Base-by-base conservation (phyloP, 1,284 basidiomycete species). In the Naganishia sp. region DNA sequence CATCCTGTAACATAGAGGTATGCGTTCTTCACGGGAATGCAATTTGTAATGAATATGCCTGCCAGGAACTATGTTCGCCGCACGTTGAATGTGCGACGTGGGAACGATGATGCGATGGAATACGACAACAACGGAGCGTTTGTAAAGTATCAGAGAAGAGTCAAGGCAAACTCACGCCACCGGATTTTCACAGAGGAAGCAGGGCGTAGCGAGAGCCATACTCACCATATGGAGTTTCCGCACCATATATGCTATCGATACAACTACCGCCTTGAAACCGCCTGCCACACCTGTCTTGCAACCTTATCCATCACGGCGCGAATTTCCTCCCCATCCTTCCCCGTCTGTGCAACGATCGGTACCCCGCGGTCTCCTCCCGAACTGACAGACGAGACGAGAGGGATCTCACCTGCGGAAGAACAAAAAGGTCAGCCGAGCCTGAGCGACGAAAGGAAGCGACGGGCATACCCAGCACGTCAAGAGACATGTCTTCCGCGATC, bases 321-420 rank as follows among this genome's bases (percentile, higher is more conserved):
- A 7, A 80, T 77, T 63, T 77, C 76, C 15, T 71, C 72, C 10
- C 75, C 75, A 33, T 67, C 73, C 15, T 46, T 44, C 28, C 71
- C 71, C 56, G 56, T 69, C 63, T 78, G 77, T 28, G 83, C 76
- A 69, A 83, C 81, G 18, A 83, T 75, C 0, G 84, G 84, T 36
- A 78, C 70, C 1, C 94, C 94, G 0, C 74, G 77, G 72, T 98
- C 94, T 1, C 92, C 89, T 6, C 87, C 86, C 6, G 78, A 77
- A 73, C 91, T 92, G 15, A 97, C 87, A 0, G 83, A 85, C 1
- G 87, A 84, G 6, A 92, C 88, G 25, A 98, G 83, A 0, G 94
- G 94, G 11, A 98, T 81, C 72, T 92, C 73, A 25, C 78, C 77
- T 77, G 66, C n/a, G 55, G 3, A 65, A 13, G 15, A 16, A 25